phyloP scores from a whole-genome alignment of 2,329 filamentous ascomycete genomes.

The Aspergillus costaricaensis region DNA sequence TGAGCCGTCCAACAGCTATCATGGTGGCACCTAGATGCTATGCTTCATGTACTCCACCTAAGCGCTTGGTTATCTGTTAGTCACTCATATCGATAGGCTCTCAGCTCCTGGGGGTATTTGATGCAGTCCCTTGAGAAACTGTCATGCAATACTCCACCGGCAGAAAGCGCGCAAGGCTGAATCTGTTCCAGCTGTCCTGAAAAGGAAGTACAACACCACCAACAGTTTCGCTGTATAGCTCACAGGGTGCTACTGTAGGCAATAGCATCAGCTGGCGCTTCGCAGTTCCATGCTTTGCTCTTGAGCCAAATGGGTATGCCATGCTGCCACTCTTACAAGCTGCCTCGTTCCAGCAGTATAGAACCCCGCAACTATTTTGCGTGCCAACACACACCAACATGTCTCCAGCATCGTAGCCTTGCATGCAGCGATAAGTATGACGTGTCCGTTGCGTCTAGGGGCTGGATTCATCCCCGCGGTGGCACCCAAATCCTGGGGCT shows the following conservation, averaged over 20 bases:
- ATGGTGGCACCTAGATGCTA: too few relatives aligned
- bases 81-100: too few relatives aligned
- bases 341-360: neutral
- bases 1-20: too few relatives aligned
- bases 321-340: neutral
- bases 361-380: neutral
- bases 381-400: neutral
- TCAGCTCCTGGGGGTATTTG: too few relatives aligned
- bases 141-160: neutral
- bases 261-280: neutral
- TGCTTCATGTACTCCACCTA: too few relatives aligned
- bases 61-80: too few relatives aligned
- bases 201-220: neutral
- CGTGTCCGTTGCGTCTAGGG: too few relatives aligned
- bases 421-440: too few relatives aligned
- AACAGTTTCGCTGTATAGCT: neutral
- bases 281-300: neutral
- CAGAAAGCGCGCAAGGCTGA: neutral
- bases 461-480: too few relatives aligned
- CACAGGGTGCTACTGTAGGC: neutral
- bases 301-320: neutral
- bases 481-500: accelerated
- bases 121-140: too few relatives aligned
- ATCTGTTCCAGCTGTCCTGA: neutral
- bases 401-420: too few relatives aligned